Conservation (phyloP, 306 rosid genomes). For the Crataegus laevigata region DNA sequence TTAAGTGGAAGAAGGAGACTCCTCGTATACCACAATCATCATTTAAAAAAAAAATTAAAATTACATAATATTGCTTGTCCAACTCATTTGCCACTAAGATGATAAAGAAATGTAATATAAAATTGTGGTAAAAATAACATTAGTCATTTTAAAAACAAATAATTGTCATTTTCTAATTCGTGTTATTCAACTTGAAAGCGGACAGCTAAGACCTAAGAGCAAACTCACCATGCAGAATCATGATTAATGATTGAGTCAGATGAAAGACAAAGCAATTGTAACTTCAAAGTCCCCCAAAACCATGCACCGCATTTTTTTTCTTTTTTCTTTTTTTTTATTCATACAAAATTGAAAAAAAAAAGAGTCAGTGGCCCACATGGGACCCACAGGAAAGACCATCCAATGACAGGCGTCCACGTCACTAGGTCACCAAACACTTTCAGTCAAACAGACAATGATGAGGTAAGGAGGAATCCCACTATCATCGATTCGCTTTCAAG, state of each 20-base stretch:
- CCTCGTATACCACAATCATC: too few relatives aligned
- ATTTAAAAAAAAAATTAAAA: too few relatives aligned
- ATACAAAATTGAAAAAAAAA: not conserved
- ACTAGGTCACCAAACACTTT: conserved; percentile 14
- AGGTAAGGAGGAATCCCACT: conserved; percentile 6
- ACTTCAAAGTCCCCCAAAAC: not conserved
- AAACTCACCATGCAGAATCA: conserved; percentile 1
- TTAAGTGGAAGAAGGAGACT: too few relatives aligned
- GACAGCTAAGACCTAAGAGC: too few relatives aligned
- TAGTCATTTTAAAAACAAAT: too few relatives aligned
- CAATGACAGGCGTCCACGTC: conserved; percentile 29
- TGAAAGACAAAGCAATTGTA: conserved; percentile 7
- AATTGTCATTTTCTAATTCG: too few relatives aligned
- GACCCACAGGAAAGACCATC: conserved; percentile 12
- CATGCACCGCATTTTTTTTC: not conserved
- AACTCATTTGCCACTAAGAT: too few relatives aligned
- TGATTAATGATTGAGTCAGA: conserved; percentile 11
- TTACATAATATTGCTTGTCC: too few relatives aligned
- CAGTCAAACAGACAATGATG: conserved; percentile 42
- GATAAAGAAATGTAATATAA: too few relatives aligned
- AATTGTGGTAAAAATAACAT: too few relatives aligned
- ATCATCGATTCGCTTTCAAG: not conserved
- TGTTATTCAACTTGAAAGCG: fast-evolving
- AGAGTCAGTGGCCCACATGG: conserved; percentile 5
- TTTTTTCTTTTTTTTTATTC: not conserved